Conservation (phyloP, 2,329 filamentous ascomycete genomes). For the Hymenoscyphus repandus region DNA sequence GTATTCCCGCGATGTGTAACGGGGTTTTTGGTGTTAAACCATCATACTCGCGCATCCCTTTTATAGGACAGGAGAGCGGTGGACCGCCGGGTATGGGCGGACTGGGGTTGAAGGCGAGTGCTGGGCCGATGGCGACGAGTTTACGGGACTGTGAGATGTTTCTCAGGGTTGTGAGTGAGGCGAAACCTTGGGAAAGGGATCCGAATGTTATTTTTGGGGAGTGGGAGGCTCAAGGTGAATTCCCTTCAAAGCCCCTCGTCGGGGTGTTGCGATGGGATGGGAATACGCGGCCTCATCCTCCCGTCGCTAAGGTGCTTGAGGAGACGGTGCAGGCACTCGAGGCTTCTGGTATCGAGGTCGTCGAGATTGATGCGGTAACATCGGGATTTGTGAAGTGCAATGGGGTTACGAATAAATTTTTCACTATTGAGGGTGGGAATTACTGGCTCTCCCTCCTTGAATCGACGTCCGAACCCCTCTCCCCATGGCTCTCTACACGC, state of each 20-base stretch:
- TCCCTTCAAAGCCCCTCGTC: conserved; percentile 32
- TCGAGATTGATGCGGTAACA: conserved; percentile 49
- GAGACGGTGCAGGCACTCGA: conserved; percentile 38
- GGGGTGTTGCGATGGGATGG: conserved; percentile 46
- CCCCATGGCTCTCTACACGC: conserved; percentile 51
- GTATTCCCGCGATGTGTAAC: conserved; percentile 42
- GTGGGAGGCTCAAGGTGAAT: conserved; percentile 33
- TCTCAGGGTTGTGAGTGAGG: conserved; percentile 39
- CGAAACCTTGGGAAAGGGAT: conserved; percentile 44
- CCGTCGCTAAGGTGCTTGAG: conserved; percentile 40
- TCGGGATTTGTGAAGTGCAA: conserved; percentile 48
- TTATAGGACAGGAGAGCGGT: conserved; percentile 40
- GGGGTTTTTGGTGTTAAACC: conserved; percentile 48
- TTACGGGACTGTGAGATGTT: conserved; percentile 34
- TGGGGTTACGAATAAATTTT: conserved; percentile 50
- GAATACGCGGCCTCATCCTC: conserved; percentile 46
- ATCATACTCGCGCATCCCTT: conserved; percentile 34
- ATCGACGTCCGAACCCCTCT: conserved; percentile 49
- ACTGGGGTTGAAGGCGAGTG: conserved; percentile 41
- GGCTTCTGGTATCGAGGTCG: conserved; percentile 45
- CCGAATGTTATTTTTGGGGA: conserved; percentile 38
- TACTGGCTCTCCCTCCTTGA: conserved; percentile 53
- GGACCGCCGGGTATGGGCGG: conserved; percentile 49
- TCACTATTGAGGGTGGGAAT: conserved; percentile 52
- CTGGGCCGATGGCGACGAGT: conserved; percentile 42